A percentile compares a stretch with the other conserved stretches of the same genome.
Evolutionary conservation across 139 green algal species (phyloP).

Genomic region (Coelastrella sp.): DNA sequence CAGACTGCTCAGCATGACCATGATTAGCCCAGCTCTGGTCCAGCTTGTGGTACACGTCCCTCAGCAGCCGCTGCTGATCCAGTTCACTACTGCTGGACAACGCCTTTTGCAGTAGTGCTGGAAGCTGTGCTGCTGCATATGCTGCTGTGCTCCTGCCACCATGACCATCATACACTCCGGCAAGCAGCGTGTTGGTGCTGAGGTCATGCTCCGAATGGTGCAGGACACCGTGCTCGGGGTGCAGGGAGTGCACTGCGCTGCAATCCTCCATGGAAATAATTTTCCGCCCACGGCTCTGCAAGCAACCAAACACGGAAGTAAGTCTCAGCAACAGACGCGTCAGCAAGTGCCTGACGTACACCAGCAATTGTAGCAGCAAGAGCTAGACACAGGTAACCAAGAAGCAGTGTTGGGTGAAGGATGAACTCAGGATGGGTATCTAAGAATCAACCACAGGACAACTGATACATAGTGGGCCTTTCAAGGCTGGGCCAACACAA

Average conservation of each 20-base stretch:
- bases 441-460: not conserved
- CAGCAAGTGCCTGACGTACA: not conserved
- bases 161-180: conserved; percentile 14
- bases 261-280: not conserved
- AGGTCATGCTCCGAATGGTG: not conserved
- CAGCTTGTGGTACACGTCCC: not conserved
- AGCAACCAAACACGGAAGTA: not conserved
- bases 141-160: not conserved
- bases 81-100: not conserved
- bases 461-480: not conserved
- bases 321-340: not conserved
- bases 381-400: no score
- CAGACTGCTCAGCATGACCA: not conserved
- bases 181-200: not conserved
- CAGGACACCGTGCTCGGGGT: not conserved
- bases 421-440: not conserved
- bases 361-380: not conserved
- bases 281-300: not conserved
- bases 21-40: not conserved
- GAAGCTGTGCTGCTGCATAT: not conserved
- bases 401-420: not conserved
- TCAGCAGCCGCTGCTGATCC: not conserved
- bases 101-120: not conserved
- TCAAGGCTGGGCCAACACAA: not conserved
- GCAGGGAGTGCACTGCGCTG: not conserved